Evolutionary conservation across 2,329 filamentous ascomycete genomes (phyloP).

Genomic region (Clarireedia hainanense): DNA sequence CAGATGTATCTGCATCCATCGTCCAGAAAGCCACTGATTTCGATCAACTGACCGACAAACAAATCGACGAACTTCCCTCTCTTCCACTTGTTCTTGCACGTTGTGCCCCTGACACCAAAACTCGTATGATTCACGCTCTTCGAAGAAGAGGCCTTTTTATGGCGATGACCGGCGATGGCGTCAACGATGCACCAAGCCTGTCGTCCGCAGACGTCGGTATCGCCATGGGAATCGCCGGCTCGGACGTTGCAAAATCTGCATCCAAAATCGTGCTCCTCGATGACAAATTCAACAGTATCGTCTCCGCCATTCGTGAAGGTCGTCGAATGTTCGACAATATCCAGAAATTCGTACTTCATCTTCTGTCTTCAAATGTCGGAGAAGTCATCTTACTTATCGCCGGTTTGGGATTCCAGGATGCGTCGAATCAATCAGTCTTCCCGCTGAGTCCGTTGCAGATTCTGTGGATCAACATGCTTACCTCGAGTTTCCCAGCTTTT

Average conservation of each 20-base stretch:
- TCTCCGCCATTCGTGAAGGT: constrained; percentile 44
- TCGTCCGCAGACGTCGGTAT: constrained; percentile 48
- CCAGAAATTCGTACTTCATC: constrained; percentile 48
- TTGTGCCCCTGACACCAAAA: constrained; percentile 72
- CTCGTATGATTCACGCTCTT: constrained; percentile 70
- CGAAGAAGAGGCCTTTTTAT: constrained; percentile 52
- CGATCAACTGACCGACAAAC: constrained; percentile 53
- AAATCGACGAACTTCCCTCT: constrained; percentile 57
- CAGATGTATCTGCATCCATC: constrained; percentile 36
- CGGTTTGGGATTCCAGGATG: constrained; percentile 50
- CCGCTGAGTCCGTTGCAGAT: constrained; percentile 51
- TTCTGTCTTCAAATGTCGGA: constrained; percentile 47
- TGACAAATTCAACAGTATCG: constrained; percentile 46
- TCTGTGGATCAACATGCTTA: constrained; percentile 58
- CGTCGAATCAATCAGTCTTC: constrained; percentile 44
- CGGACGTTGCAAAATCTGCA: constrained; percentile 57
- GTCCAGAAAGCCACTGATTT: constrained; percentile 60
- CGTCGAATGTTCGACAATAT: constrained; percentile 47
- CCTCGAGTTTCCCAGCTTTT: constrained; percentile 68
- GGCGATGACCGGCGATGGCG: constrained; percentile 51
- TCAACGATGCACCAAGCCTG: constrained; percentile 47
- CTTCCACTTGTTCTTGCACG: constrained; percentile 70
- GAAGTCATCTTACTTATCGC: constrained; percentile 50
- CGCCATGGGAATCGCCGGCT: constrained; percentile 53
- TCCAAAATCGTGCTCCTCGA: constrained; percentile 46